A percentile compares a stretch with the other conserved stretches of the same genome.
Evolutionary conservation across 2,329 filamentous ascomycete species (phyloP).

Genomic region (Acarospora socialis): DNA sequence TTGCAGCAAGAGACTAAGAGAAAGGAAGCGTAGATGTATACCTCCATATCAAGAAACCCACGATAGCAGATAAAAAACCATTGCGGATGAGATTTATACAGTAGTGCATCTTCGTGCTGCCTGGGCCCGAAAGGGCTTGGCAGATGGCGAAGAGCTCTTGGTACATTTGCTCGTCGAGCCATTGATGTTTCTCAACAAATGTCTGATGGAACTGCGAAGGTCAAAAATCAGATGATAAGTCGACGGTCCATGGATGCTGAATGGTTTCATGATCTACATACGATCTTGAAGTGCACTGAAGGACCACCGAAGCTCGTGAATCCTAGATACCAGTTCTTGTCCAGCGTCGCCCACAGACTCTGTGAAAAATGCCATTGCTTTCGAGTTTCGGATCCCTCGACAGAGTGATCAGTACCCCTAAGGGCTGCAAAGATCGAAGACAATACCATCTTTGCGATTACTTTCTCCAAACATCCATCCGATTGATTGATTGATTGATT

Average conservation of each 20-base stretch:
- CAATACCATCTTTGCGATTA: too few species aligned
- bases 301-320: constrained; percentile 54
- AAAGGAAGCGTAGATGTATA: constrained; percentile 18
- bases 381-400: too few species aligned
- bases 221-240: too few species aligned
- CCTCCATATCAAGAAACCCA: constrained; percentile 53
- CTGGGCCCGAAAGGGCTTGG: constrained; percentile 54
- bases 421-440: too few species aligned
- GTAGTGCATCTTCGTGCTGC: constrained; percentile 57
- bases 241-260: too few species aligned
- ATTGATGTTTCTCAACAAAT: constrained; percentile 46
- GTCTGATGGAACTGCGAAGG: constrained; percentile 38
- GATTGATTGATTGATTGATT: too few species aligned
- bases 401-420: too few species aligned
- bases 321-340: constrained; percentile 49
- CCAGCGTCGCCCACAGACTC: too few species aligned
- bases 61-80: constrained; percentile 42
- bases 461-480: too few species aligned
- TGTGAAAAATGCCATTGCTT: too few species aligned
- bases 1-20: too few species aligned
- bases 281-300: constrained; percentile 55
- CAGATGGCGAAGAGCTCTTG: constrained; percentile 58
- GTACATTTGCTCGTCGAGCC: constrained; percentile 58
- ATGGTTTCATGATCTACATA: constrained; percentile 5
- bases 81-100: constrained; percentile 51